Percentiles rank a stretch among this genome's conserved stretches.
Evolutionary conservation across 2,329 filamentous ascomycete genomes (phyloP).

Genomic region (Neofusicoccum ribis): DNA sequence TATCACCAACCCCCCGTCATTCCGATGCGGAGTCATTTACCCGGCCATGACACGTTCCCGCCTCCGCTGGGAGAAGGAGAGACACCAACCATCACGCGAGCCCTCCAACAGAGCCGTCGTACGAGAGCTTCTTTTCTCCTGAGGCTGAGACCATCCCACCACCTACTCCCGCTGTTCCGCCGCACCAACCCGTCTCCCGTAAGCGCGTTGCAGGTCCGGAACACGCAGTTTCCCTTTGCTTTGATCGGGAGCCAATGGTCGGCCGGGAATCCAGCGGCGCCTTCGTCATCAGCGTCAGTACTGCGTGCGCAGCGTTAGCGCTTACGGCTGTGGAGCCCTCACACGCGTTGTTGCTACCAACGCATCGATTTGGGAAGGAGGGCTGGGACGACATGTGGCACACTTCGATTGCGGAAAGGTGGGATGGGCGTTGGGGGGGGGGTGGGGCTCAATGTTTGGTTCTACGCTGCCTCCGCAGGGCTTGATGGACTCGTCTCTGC

Average conservation of each 20-base stretch:
- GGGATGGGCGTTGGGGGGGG: no score
- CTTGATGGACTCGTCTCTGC: no score
- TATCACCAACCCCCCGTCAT: background rate
- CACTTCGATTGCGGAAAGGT: background rate
- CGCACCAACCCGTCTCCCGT: background rate
- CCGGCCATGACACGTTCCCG: background rate
- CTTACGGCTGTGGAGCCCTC: conserved; percentile 8
- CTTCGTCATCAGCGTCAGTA: background rate
- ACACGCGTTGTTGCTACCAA: background rate
- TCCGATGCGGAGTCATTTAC: no score
- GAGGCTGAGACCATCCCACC: background rate
- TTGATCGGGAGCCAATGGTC: background rate
- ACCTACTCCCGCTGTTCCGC: background rate
- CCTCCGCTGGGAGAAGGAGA: no score
- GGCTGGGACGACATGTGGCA: background rate
- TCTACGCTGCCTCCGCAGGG: no score
- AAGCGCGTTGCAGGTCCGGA: background rate
- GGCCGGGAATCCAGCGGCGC: background rate
- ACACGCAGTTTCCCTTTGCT: background rate
- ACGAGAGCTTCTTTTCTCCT: background rate
- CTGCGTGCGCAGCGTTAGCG: conserved; percentile 2
- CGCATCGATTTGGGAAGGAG: background rate
- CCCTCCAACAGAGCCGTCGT: background rate
- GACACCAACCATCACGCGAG: no score
- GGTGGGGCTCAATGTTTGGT: no score